These are phyloP conservation scores for Lunularia cruciata DNA, from an alignment of 225 moss, liverwort and hornwort genomes.

Conservation along the genomic window DNA sequence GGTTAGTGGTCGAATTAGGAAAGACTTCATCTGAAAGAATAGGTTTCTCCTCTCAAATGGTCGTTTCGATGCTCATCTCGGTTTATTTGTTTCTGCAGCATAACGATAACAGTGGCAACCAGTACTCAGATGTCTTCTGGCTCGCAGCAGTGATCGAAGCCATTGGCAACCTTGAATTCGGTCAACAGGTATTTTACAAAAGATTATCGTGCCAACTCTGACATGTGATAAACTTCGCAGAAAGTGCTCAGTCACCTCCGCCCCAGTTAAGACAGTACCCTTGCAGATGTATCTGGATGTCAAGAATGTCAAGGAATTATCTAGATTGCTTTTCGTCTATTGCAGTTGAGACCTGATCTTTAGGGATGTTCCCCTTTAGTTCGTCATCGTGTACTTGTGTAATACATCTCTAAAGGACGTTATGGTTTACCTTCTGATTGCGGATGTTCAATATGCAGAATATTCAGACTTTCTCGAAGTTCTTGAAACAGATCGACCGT, in stretches of 20 bases:
- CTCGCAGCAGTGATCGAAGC: conserved; percentile 94
- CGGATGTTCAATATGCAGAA: conserved; percentile 48
- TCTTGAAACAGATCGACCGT: conserved; percentile 97
- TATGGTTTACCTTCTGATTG: background rate
- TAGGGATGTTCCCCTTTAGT: too few species aligned
- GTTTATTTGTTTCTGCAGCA: conserved; percentile 63
- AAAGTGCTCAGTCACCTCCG: too few species aligned
- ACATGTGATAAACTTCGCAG: conserved; percentile 5
- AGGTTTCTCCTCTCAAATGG: too few species aligned
- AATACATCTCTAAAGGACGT: too few species aligned
- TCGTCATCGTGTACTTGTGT: too few species aligned
- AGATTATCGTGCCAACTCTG: background rate
- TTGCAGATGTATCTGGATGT: background rate
- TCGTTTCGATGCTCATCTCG: too few species aligned
- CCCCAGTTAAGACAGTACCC: too few species aligned
- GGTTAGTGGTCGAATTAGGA: too few species aligned
- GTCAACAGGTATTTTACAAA: conserved; percentile 61
- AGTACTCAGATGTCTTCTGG: conserved; percentile 96
- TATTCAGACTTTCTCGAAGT: conserved; percentile 64
- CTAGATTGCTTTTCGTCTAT: background rate
- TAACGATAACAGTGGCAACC: conserved; percentile 94
- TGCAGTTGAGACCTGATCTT: too few species aligned
- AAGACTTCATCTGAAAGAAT: too few species aligned
- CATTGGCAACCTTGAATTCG: conserved; percentile 81
- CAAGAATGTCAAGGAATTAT: too few species aligned